Evolutionary conservation across 2,329 filamentous ascomycete species (phyloP), one percentile per base, ranked within the genome.

Genomic region (Sporothrix humicola): DNA sequence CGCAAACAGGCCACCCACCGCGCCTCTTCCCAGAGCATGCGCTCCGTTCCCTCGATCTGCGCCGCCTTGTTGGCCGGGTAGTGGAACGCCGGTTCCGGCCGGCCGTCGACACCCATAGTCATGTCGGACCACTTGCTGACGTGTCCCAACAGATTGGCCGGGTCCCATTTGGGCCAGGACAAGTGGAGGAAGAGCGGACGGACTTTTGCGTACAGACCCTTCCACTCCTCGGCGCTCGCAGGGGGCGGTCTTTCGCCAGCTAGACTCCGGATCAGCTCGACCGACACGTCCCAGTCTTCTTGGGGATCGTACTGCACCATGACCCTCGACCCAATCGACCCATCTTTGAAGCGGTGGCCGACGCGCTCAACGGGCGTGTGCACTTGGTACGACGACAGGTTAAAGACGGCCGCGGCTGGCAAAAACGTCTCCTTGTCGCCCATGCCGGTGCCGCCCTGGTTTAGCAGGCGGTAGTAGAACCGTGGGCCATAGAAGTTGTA

Each of bases 401-500:
- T 78, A 9, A 86, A 78, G 7, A 80, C 82, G 23, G 82, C 76
- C 4, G 84, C 84, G 0, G 84, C 84, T 56, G 82, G 82, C 17
- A 83, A 75, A 69, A 86, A 85, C 0, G 84, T 87, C 74, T 87
- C 85, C 77, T 85, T 86, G 78, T 86, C 85, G 31, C 85, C 84
- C 74, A 84, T 80, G 44, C 83, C 84, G 10, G 79, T 79, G 1
- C 80, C 80, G 68, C 81, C 82, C 78, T 86, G 85, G 61, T 80
- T 83, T n/a, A 85, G 79, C 1, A 88, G 78, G 0, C 82, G 82
- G 77, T 87, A 88, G 79, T 85, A 88, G 77, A 83, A 82, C 6
- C 80, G 77, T 0, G 86, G 85, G 1, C 87, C 87, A 78, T 85
- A 85, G 78, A 84, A 85, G 80, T 88, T 88, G 81, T 88, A 88